A percentile compares a stretch with the other conserved stretches of the same genome.
These are phyloP conservation scores for Hansenula sp. DNA, from an alignment of 1,139 yeast genomes.

Conservation along the genomic window DNA sequence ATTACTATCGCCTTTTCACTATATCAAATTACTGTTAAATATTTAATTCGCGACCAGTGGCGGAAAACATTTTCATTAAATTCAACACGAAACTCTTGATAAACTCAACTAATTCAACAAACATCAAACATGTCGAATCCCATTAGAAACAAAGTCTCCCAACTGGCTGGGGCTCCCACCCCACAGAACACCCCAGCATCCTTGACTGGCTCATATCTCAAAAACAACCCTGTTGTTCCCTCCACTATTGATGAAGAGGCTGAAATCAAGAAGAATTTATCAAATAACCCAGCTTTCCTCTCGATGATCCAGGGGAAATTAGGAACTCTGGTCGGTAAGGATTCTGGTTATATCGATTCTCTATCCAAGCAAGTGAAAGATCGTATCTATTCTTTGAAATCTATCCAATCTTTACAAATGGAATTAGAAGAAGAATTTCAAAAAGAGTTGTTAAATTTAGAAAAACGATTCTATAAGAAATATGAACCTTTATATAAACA, in stretches of 20 bases:
- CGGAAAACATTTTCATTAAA: background rate
- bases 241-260: slow-evolving; percentile 44
- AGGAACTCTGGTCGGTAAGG: slow-evolving; percentile 78
- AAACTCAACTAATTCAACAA: background rate
- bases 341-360: slow-evolving; percentile 79
- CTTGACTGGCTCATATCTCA: slow-evolving; percentile 71
- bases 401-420: slow-evolving; percentile 80
- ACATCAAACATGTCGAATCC: slow-evolving; percentile 13
- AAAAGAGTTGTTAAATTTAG: slow-evolving; percentile 81
- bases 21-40: no score
- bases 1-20: no score
- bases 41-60: no score
- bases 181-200: slow-evolving; percentile 99
- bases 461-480: slow-evolving; percentile 69
- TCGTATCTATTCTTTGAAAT: slow-evolving; percentile 78
- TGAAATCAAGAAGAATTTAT: slow-evolving; percentile 41
- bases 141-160: slow-evolving; percentile 48
- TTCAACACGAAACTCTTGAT: background rate
- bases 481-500: slow-evolving; percentile 76
- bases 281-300: slow-evolving; percentile 72
- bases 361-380: slow-evolving; percentile 75
- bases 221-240: slow-evolving; percentile 70
- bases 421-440: slow-evolving; percentile 89
- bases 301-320: slow-evolving; percentile 90
- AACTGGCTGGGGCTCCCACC: slow-evolving; percentile 92